Percentiles rank a stretch among this genome's conserved stretches.
phyloP scores from a whole-genome alignment of 1,284 basidiomycete genomes.

The Trichosporon inkin region DNA sequence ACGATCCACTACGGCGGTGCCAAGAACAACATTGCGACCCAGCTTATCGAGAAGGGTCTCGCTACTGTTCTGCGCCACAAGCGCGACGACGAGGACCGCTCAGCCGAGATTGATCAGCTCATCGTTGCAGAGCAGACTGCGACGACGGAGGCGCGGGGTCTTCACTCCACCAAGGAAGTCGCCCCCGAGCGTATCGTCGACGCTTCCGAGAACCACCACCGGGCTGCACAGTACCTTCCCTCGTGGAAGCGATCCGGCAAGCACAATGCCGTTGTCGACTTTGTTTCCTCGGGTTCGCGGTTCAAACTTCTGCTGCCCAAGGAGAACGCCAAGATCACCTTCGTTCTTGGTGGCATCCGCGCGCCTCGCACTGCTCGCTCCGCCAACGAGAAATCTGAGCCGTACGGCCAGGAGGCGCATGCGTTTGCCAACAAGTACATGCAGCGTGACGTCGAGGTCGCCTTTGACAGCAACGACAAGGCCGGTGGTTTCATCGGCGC shows the following conservation, averaged over 20 bases:
- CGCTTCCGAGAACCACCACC: constrained; percentile 75
- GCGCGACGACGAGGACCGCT: constrained; percentile 91
- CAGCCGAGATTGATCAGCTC: constrained; percentile 87
- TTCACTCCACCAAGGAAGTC: constrained; percentile 89
- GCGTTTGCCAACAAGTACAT: constrained; percentile 79
- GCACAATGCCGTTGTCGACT: constrained; percentile 83
- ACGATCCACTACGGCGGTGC: constrained; percentile 79
- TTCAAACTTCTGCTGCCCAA: constrained; percentile 91
- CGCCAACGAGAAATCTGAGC: constrained; percentile 79
- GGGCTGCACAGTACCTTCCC: constrained; percentile 80
- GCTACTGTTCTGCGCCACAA: constrained; percentile 86
- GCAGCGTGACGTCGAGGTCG: constrained; percentile 93
- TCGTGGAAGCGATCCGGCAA: constrained; percentile 85
- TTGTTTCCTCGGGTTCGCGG: constrained; percentile 85
- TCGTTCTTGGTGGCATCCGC: constrained; percentile 81
- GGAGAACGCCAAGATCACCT: constrained; percentile 83
- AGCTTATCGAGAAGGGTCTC: constrained; percentile 86
- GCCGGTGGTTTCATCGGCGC: constrained; percentile 92
- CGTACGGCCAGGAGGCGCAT: constrained; percentile 76
- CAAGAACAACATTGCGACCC: constrained; percentile 80
- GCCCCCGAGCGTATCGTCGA: constrained; percentile 67
- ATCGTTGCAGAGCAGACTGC: constrained; percentile 90
- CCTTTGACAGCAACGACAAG: constrained; percentile 85
- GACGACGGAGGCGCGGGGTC: constrained; percentile 69
- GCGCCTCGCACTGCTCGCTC: constrained; percentile 77